These are phyloP conservation scores for Panellus pusillus DNA, from an alignment of 768 basidiomycete species.

Conservation along the genomic window DNA sequence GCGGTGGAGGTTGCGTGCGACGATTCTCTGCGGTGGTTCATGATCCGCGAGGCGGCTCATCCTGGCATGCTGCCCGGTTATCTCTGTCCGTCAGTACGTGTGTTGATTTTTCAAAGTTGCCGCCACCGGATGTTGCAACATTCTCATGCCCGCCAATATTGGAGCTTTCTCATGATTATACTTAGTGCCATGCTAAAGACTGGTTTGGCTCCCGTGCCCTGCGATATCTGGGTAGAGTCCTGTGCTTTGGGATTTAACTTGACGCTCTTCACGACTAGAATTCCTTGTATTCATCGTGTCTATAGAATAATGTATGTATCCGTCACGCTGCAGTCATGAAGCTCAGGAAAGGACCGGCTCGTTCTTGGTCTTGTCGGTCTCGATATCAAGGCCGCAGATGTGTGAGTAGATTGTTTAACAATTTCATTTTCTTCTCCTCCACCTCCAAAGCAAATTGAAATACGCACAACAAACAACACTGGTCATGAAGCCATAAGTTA, in stretches of 20 bases:
- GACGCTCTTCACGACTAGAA: no score
- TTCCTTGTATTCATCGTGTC: background rate
- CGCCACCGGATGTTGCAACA: background rate
- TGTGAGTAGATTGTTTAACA: no score
- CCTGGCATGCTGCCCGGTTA: conserved; percentile 13
- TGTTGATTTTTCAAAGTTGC: background rate
- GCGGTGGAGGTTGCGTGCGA: conserved; percentile 15
- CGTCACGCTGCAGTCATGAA: no score
- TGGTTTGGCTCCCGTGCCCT: conserved; percentile 12
- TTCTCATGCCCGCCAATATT: background rate
- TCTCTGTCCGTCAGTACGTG: conserved; percentile 20
- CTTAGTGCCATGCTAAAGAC: conserved; percentile 22
- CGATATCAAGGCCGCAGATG: no score
- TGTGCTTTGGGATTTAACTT: background rate
- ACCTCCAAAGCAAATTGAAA: background rate
- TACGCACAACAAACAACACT: background rate
- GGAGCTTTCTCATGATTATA: no score
- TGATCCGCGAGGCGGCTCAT: background rate
- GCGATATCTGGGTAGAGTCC: background rate
- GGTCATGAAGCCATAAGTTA: background rate
- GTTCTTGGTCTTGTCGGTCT: no score
- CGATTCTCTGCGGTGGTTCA: conserved; percentile 14
- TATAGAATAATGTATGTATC: no score
- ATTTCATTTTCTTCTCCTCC: background rate
- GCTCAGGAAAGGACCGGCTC: no score